Base-by-base conservation (phyloP, 441 rosid genomes). In the Metrosideros polymorpha region DNA sequence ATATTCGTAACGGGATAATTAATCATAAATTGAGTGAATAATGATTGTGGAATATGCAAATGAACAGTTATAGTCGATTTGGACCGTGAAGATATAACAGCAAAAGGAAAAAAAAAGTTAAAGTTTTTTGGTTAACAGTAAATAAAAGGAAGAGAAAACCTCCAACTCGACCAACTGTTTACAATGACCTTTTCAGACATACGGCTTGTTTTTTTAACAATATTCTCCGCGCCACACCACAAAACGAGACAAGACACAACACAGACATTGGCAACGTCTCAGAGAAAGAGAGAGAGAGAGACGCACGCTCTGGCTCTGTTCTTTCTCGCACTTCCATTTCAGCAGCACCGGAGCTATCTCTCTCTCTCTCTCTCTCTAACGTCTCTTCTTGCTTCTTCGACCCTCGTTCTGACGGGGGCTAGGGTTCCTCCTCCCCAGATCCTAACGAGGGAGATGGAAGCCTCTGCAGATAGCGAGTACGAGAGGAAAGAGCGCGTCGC, bases 401-500 rank as follows among this genome's bases (percentile, higher is more conserved):
- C 55, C 71, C 47, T 84, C 79, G n/a, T 71, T 22, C 47, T 39
- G 8, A 39, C 45, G 79, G n/a, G 90, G 91, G 88, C 89, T 92
- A 89, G 93, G 91, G 92, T 86, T 90, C 45, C 2, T 30, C 18
- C 12, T 27, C 24, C 85, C 76, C 54, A 30, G 75, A 39, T 52
- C 27, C 79, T 85, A 29, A 42, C 79, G 47, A 1, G n/a, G n/a
- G 79, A 29, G 42, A 29, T 19, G 85, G 42, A 51, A 83, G 92
- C 91, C 92, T 94, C 91, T 75, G 76, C 86, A 42, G 91, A 89
- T 43, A 91, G 91, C 27, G 92, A 85, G 71, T 87, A 93, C 85
- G 90, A 90, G 85, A 94, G 89, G 91, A 92, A 91, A 90, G 95
- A 93, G 87, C 96, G 95, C 53, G 82, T 85, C 30, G 97, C 93